Conservation (phyloP, 2,329 filamentous ascomycete species). For the Trichoderma citrinoviride region DNA sequence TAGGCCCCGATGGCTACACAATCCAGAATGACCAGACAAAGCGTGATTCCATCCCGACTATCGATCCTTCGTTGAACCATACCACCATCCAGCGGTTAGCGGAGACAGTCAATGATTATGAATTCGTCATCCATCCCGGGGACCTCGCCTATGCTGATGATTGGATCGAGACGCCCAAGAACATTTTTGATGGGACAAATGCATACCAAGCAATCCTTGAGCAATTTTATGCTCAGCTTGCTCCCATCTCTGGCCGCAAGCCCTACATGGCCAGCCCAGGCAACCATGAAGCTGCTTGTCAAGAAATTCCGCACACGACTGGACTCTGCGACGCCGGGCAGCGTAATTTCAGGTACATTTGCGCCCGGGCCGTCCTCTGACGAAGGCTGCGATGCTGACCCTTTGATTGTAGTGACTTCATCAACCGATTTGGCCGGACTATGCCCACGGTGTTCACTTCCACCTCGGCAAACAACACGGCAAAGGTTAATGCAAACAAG, state of each 20-base stretch:
- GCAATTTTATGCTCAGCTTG: conserved; percentile 46
- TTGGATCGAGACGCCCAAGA: conserved; percentile 48
- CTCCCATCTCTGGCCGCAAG: conserved; percentile 50
- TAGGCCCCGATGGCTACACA: conserved; percentile 35
- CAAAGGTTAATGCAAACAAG: conserved; percentile 44
- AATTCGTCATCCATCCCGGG: conserved; percentile 53
- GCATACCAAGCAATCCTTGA: conserved; percentile 58
- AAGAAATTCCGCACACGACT: conserved; percentile 40
- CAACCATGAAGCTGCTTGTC: conserved; percentile 58
- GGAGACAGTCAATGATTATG: conserved; percentile 52
- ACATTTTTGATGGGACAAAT: conserved; percentile 46
- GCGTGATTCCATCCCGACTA: conserved; percentile 46
- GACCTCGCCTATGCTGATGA: conserved; percentile 60
- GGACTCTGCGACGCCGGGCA: conserved; percentile 50
- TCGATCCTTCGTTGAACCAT: conserved; percentile 54
- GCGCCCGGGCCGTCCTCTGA: not conserved
- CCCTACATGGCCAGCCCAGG: conserved; percentile 47
- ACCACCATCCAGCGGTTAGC: conserved; percentile 57
- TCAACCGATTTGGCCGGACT: conserved; percentile 49
- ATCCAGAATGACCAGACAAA: conserved; percentile 43
- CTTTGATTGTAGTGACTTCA: conserved; percentile 44
- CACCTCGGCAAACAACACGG: conserved; percentile 42
- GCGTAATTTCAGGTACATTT: conserved; percentile 51
- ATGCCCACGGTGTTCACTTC: conserved; percentile 51
- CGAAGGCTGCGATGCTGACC: not conserved